Percentiles rank a stretch among this genome's conserved stretches.
phyloP scores from a whole-genome alignment of 805 yeast species.

The Saturnispora galanensis region DNA sequence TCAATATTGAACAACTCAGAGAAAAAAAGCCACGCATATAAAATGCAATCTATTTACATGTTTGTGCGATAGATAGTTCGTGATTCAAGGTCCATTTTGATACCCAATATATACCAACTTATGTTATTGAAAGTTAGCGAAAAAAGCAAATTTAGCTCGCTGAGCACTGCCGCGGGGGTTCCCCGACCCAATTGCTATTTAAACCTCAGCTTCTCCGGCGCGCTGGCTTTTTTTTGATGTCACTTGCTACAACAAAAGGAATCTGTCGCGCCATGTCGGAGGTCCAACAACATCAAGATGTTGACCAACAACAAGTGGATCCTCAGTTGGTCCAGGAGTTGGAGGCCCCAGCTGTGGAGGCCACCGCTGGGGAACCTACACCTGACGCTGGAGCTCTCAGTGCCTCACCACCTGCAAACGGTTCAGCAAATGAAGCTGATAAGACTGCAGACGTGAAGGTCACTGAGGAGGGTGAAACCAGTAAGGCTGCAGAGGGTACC shows the following conservation, averaged over 20 bases:
- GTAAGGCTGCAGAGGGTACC: not conserved
- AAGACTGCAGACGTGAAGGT: not conserved
- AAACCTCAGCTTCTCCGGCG: not conserved
- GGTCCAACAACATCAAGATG: not conserved
- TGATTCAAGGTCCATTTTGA: no score
- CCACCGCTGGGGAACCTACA: no score
- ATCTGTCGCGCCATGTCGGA: constrained; percentile 1
- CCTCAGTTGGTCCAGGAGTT: not conserved
- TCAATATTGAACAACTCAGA: no score
- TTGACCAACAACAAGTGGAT: not conserved
- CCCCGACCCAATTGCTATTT: no score
- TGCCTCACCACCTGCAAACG: not conserved
- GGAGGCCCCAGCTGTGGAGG: no score
- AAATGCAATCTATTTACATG: no score
- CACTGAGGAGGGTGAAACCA: not conserved
- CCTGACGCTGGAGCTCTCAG: not conserved
- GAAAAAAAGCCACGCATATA: no score
- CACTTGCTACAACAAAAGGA: not conserved
- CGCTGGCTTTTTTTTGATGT: constrained; percentile 1
- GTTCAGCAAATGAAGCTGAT: not conserved
- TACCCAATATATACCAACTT: no score
- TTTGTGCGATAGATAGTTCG: no score
- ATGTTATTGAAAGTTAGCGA: no score
- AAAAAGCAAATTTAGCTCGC: no score
- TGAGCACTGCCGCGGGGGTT: no score